Base-by-base conservation (phyloP, 345 rosid genomes). In the Raphanus sativus region DNA sequence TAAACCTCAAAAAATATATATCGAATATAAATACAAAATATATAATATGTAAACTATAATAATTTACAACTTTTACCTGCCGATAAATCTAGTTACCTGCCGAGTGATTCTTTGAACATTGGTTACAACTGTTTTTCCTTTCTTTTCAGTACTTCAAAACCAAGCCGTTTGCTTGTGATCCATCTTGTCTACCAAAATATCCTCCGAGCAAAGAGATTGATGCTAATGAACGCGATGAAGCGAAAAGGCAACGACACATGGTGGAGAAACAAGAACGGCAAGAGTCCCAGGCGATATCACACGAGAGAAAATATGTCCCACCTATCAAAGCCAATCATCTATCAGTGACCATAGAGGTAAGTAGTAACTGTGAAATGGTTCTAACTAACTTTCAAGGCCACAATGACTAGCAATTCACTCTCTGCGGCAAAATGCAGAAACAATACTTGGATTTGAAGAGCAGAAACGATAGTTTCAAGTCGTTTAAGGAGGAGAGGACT, bases 141-240 rank as follows among this genome's bases (percentile, higher is more conserved):
- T 65, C 78, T 59, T 58, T 8, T 79, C 88, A 94, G 98, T 94
- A 87, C 85, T 94, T 94, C 78, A 80, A 71, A 17, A 88, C 93
- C 12, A 93, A 90, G 75, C 98, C 98, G 30, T 86, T 63, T 82
- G 94, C 98, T 50, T 94, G 97, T 58, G 93, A 91, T 76, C 98
- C 98, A 29, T 90, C 97, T 36, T 65, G 77, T 80, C 90, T 94
- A 59, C 98, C 98, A 26, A 89, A 89, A 70, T 94, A 94, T 81
- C 94, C 97, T 17, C 98, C 98, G 12, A 91, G 90, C 67, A 94
- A 94, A 87, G 98, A 94, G 82, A 94, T 94, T 79, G 98, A 94
- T 85, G 97, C 91, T 69, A 89, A 91, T 78, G 77, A 85, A 65
- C 89, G 97, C 17, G 94, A 91, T 70, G 98, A 94, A 54, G 97